Evolutionary conservation across 169 alveolate species (phyloP), one percentile per base, ranked within the genome.

Genomic region (Plasmodium blacklocki): DNA sequence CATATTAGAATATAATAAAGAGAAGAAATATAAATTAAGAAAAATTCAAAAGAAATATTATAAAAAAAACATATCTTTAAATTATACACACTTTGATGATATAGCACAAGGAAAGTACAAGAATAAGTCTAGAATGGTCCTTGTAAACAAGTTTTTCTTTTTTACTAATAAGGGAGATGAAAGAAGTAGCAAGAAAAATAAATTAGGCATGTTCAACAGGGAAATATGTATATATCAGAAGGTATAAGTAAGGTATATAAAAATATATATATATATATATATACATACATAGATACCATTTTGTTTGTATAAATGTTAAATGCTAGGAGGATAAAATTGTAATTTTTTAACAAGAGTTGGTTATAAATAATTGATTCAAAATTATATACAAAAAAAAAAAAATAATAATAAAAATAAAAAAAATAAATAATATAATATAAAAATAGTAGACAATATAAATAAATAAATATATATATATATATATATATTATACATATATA

Each of bases 161-260:
- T 43, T 47, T 18, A 52, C 43, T 15, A 15, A 80, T 45, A 3
- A 7, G 50, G 58, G 19, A 29, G 71, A 76, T 12, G 76, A 58
- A 19, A n/a, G 5, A 11, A 12, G 21, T 45, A 39, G 47, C 0
- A 21, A 26, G 23, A 80, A 67, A n/a, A 80, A 68, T 54, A 43
- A 18, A 15, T 8, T 47, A 1, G 83, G 90, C 3, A 80, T 80
- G 90, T 80, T 80, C 60, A 80, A 72, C 71, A 54, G 90, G 56
- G 56, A 58, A 3, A 23, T 80, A 15, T 66, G 90, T 15, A 62
- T 80, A 54, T 80, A 67, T 49, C 71, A 32, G 39, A 80, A 67
- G 63, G 72, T 67, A 14, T 80, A 52, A 26, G 1, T 15, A 11
- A 12, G 18, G 32, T 43, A 15, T 45, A 45, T 62, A 58, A 4